phyloP scores from a whole-genome alignment of 2,329 filamentous ascomycete species.

The Alternaria panax region DNA sequence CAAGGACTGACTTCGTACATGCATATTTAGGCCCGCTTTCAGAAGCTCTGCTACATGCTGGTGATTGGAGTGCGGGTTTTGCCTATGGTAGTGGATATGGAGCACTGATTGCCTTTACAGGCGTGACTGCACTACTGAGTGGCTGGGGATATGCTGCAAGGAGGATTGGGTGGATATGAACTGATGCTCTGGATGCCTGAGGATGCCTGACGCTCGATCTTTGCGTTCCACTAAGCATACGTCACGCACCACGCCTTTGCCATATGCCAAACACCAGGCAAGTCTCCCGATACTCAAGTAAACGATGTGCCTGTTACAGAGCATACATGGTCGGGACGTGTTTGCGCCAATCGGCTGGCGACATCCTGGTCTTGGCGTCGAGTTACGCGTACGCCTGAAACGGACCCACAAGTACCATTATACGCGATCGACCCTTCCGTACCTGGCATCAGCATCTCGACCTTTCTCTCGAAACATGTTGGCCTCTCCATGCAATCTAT shows the following conservation, averaged over 20 bases:
- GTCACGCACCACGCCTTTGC: background rate
- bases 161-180: slow-evolving; percentile 42
- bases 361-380: slow-evolving; percentile 6
- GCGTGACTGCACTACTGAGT: slow-evolving; percentile 47
- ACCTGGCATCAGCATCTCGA: slow-evolving; percentile 5
- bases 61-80: slow-evolving; percentile 46
- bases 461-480: slow-evolving; percentile 11
- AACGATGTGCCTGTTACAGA: slow-evolving; percentile 15
- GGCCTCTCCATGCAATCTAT: slow-evolving; percentile 13
- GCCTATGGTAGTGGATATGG: slow-evolving; percentile 56
- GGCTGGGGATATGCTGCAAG: slow-evolving; percentile 42
- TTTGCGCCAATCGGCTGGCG: slow-evolving; percentile 13
- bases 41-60: slow-evolving; percentile 53
- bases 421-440: slow-evolving; percentile 5
- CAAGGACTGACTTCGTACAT: too few species aligned
- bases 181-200: background rate
- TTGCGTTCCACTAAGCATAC: background rate
- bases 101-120: slow-evolving; percentile 53
- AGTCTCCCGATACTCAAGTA: slow-evolving; percentile 3
- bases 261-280: background rate
- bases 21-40: slow-evolving; percentile 63
- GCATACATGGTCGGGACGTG: slow-evolving; percentile 4
- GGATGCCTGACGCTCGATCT: background rate
- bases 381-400: slow-evolving; percentile 23
- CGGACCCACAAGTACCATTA: slow-evolving; percentile 18